Conservation (phyloP, 805 yeast species). For the Starmerella powellii region DNA sequence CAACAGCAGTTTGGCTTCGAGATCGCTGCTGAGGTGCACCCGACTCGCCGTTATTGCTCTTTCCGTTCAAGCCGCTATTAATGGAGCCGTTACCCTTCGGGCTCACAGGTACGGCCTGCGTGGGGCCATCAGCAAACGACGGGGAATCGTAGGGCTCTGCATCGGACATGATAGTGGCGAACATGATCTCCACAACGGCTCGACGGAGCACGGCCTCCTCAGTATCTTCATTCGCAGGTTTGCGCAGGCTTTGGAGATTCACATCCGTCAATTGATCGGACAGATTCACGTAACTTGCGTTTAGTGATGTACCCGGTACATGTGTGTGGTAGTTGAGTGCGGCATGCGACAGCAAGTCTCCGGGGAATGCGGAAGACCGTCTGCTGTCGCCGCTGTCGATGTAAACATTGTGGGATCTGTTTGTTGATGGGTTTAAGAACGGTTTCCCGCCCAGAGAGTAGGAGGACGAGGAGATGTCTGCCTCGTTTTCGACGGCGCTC, state of each 20-base stretch:
- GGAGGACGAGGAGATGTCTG: too few relatives aligned
- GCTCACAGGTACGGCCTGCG: too few relatives aligned
- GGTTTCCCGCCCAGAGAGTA: too few relatives aligned
- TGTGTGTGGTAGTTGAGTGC: constrained; percentile 35
- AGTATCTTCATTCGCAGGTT: constrained; percentile 5
- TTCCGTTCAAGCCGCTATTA: too few relatives aligned
- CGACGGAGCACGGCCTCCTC: constrained; percentile 20
- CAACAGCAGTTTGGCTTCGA: neutral
- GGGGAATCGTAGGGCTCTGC: too few relatives aligned
- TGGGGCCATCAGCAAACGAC: too few relatives aligned
- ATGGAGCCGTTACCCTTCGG: too few relatives aligned
- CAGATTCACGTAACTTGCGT: constrained; percentile 4
- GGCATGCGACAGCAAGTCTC: constrained; percentile 71
- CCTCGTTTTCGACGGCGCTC: too few relatives aligned
- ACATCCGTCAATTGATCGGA: neutral
- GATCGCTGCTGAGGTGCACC: too few relatives aligned
- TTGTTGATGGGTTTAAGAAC: too few relatives aligned
- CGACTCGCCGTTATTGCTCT: too few relatives aligned
- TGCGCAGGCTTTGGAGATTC: constrained; percentile 25
- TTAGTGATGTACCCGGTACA: constrained; percentile 6
- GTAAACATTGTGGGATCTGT: constrained; percentile 11
- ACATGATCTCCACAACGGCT: constrained; percentile 21
- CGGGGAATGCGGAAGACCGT: constrained; percentile 44
- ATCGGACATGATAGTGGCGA: constrained; percentile 20
- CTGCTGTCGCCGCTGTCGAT: constrained; percentile 1